Evolutionary conservation across 2,329 filamentous ascomycete species (phyloP).

Genomic region (Juglanconis oblonga): DNA sequence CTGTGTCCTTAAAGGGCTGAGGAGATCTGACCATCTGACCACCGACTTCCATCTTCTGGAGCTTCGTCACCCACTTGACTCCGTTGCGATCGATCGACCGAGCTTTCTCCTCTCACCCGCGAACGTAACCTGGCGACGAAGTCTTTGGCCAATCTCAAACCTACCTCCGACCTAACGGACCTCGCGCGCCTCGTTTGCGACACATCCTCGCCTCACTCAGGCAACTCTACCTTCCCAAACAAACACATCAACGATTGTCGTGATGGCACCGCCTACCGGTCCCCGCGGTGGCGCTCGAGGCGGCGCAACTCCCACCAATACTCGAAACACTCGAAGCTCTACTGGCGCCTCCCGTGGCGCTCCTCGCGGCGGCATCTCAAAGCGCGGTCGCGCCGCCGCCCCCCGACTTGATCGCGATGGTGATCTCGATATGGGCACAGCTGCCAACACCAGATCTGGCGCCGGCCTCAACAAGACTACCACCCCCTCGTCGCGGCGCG

Average conservation of each 20-base stretch:
- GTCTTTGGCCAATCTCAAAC: not conserved
- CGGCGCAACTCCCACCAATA: conserved; percentile 16
- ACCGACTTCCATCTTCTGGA: not conserved
- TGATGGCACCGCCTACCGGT: conserved; percentile 27
- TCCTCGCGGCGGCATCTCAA: conserved; percentile 48
- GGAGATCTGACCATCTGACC: not conserved
- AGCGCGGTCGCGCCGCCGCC: conserved; percentile 38
- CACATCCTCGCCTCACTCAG: not conserved
- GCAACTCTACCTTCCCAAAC: not conserved
- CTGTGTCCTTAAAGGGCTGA: not conserved
- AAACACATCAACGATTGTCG: not conserved
- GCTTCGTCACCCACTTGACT: not conserved
- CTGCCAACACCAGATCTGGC: conserved; percentile 19
- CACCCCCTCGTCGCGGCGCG: conserved; percentile 11
- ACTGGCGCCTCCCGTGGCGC: conserved; percentile 5
- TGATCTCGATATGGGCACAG: conserved; percentile 55
- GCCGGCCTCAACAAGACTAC: conserved; percentile 32
- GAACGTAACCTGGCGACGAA: not conserved
- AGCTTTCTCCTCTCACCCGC: not conserved
- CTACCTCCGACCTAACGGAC: not conserved
- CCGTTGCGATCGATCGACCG: not conserved
- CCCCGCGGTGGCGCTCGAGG: conserved; percentile 16
- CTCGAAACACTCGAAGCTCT: conserved; percentile 16
- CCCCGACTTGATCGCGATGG: conserved; percentile 50
- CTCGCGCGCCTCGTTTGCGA: not conserved